Conservation (phyloP, 2,329 filamentous ascomycete genomes). For the Apiospora aurea region DNA sequence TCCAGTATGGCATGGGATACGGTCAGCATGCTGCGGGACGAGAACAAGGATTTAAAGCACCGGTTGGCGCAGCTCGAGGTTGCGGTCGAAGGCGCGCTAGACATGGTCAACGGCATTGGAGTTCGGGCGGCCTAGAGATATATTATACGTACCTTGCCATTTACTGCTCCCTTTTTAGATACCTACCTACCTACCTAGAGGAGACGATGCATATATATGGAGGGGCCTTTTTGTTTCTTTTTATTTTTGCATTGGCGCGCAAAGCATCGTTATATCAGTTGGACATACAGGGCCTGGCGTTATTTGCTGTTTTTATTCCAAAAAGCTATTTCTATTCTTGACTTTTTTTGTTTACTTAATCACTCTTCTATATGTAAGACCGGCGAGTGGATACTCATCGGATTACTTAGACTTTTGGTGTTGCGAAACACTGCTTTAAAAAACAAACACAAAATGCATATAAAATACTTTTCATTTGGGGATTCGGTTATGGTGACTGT, state of each 20-base stretch:
- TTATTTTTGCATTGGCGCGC: neutral
- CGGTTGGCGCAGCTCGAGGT: conserved; percentile 65
- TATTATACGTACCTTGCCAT: neutral
- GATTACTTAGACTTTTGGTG: neutral
- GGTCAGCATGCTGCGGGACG: conserved; percentile 65
- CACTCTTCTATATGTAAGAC: neutral
- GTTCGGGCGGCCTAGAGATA: conserved; percentile 38
- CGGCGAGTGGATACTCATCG: neutral
- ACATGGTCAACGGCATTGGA: conserved; percentile 64
- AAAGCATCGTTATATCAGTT: neutral
- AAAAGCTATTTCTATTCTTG: neutral
- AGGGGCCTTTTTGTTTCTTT: neutral
- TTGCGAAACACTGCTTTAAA: neutral
- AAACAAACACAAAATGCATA: neutral
- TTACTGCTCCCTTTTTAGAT: neutral
- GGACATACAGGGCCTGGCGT: neutral
- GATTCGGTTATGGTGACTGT: neutral
- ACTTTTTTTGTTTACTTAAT: neutral
- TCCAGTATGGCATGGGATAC: conserved; percentile 70
- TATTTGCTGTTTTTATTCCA: neutral
- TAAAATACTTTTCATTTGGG: neutral
- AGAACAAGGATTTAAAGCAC: conserved; percentile 68
- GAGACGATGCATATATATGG: neutral
- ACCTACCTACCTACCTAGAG: neutral
- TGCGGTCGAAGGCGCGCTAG: conserved; percentile 67